A percentile compares a stretch with the other conserved stretches of the same genome.
Conservation (phyloP, 345 rosid genomes). For the Linum lewisii region DNA sequence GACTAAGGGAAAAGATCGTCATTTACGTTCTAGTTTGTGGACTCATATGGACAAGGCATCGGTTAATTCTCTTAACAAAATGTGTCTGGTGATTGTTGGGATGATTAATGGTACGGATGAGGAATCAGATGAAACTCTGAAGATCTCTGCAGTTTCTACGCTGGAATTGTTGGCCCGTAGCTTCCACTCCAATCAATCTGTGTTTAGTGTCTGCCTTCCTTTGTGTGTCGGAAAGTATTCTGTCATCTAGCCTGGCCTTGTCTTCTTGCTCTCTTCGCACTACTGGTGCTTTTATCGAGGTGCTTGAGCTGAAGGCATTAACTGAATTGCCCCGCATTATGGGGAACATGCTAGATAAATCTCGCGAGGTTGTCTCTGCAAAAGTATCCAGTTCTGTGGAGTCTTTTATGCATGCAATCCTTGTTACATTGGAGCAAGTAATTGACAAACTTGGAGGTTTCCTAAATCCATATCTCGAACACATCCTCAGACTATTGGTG, state of each 20-base stretch:
- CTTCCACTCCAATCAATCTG: conserved; percentile 55
- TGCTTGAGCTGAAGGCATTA: conserved; percentile 79
- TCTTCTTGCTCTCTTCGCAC: conserved; percentile 77
- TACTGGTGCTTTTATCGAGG: conserved; percentile 63
- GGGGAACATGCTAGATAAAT: conserved; percentile 45
- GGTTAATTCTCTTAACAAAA: conserved; percentile 38
- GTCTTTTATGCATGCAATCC: conserved; percentile 55
- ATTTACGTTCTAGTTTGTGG: conserved; percentile 34
- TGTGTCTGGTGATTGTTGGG: conserved; percentile 61
- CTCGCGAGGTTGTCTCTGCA: conserved; percentile 25
- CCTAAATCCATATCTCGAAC: conserved; percentile 74
- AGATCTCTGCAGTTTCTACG: conserved; percentile 64
- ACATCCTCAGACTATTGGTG: conserved; percentile 53
- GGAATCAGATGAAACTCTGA: conserved; percentile 43
- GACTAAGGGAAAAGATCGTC: conserved; percentile 29
- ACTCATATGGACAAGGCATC: conserved; percentile 44
- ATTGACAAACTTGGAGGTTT: conserved; percentile 88
- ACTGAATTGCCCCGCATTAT: conserved; percentile 62
- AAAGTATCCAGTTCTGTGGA: conserved; percentile 13
- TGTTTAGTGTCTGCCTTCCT: conserved; percentile 62
- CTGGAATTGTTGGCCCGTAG: conserved; percentile 59
- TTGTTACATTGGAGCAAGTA: conserved; percentile 69
- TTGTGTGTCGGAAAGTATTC: conserved; percentile 50
- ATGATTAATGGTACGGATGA: conserved; percentile 42
- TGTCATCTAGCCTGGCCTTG: conserved; percentile 41